These are phyloP conservation scores for Cajanus cajan DNA, from an alignment of 306 rosid species.

Conservation along the genomic window DNA sequence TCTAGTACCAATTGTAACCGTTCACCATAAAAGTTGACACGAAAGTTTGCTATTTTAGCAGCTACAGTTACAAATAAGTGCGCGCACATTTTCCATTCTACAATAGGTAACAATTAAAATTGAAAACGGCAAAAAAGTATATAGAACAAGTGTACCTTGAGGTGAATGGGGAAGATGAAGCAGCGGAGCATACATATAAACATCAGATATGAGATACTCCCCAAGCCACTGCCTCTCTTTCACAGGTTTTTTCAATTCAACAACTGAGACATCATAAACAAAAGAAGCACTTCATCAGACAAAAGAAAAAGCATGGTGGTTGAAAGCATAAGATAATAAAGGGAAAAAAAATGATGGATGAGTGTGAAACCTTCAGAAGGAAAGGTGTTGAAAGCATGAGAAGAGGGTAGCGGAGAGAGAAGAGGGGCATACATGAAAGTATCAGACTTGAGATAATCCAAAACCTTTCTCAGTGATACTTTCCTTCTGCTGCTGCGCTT, in stretches of 20 bases:
- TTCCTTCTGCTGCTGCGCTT: constrained; percentile 41
- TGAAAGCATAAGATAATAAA: background rate
- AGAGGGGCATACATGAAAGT: constrained; percentile 66
- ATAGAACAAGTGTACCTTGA: constrained; percentile 38
- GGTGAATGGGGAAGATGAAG: constrained; percentile 38
- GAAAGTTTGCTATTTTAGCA: background rate
- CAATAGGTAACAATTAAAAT: background rate
- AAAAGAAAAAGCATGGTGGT: background rate
- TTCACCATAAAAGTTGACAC: background rate
- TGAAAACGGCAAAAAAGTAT: background rate
- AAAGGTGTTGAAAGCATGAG: constrained; percentile 10
- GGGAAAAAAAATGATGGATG: background rate
- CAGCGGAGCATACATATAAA: constrained; percentile 65
- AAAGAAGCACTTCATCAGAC: background rate
- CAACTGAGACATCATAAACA: constrained; percentile 32
- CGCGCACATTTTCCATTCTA: background rate
- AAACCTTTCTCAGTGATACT: constrained; percentile 36
- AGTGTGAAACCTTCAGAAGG: constrained; percentile 23
- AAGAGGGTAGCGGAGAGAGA: constrained; percentile 32
- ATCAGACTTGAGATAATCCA: constrained; percentile 58
- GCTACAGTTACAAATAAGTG: background rate
- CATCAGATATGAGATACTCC: constrained; percentile 60
- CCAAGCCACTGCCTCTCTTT: constrained; percentile 32
- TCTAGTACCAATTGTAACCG: background rate
- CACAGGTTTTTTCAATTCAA: constrained; percentile 35